Base-by-base conservation (phyloP, 2,329 filamentous ascomycete genomes). In the Aspergillus novofumigatus region DNA sequence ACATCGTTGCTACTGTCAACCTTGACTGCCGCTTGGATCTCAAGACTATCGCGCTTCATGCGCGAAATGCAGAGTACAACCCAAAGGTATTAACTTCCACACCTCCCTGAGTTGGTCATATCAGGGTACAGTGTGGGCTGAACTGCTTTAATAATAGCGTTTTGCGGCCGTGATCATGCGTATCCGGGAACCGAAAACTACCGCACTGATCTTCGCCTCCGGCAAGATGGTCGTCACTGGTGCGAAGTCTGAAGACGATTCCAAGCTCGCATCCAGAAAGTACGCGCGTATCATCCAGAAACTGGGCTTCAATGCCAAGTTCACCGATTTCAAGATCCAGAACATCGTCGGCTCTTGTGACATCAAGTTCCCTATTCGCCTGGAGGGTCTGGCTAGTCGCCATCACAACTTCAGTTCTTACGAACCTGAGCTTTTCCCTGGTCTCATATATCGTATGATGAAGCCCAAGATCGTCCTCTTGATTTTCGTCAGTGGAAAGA, bases 321-420 rank as follows among this genome's bases (percentile, higher is more conserved):
- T 99, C 78, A 97, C 92, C 65, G 94, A 99, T 77, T 99, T 99
- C 81, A 99, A 97, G 85, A 99, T 99, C 71, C 92, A 97, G 82
- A 99, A 99, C 78, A 97, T 99, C 64, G 94, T 99, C 65, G 94
- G 94, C 63, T 96, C 92, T 59, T 97, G 93, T 77, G 94, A 99
- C 74, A 97, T 99, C 83, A 97, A 97, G 83, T 99, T 99, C 80
- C 94, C 94, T 54, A 97, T 99, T 68, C 91, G 94, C 65, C 83
- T 99, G 58, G 94, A 97, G 76, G 94, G 94, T 78, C 81, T 99
- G 73, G 94, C 94, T 17, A 94, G 89, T 66, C 91, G 92, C 78
- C 94, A 99, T 84, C 93, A 97, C 83, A 96, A 96, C 80, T 99
- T 97, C 86, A 95, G 91, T 78, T 97, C 92, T 57, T 99, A 99